Evolutionary conservation across 495 filamentous ascomycete species (phyloP).

Genomic region (Penicillium soppii): DNA sequence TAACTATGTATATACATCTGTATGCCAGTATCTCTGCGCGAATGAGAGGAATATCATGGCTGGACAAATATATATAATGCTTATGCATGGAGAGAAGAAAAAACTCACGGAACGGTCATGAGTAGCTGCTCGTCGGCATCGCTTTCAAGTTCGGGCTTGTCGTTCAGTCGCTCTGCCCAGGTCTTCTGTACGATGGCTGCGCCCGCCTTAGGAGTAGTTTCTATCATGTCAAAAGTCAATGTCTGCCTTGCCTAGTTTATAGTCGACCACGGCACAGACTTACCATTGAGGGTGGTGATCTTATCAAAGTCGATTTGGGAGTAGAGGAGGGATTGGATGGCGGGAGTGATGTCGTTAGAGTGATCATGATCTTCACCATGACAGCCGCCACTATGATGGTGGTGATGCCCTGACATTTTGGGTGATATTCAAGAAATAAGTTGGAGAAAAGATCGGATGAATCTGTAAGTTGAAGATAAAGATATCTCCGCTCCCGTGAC

Average conservation of each 20-base stretch:
- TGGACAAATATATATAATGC: too few relatives aligned
- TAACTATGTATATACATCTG: too few relatives aligned
- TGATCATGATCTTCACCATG: constrained; percentile 65
- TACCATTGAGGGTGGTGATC: constrained; percentile 80
- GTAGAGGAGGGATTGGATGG: constrained; percentile 83
- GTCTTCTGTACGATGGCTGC: constrained; percentile 81
- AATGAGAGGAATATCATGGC: too few relatives aligned
- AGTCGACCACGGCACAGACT: background rate
- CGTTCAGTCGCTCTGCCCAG: constrained; percentile 74
- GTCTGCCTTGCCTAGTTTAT: background rate
- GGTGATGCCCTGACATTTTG: constrained; percentile 43
- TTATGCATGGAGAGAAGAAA: background rate
- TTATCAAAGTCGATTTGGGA: constrained; percentile 86
- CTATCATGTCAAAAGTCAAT: constrained; percentile 13
- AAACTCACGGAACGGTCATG: constrained; percentile 81
- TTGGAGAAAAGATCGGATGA: background rate
- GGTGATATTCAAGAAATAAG: background rate
- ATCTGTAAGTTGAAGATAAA: background rate
- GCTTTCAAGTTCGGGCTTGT: constrained; percentile 73
- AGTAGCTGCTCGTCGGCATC: constrained; percentile 92
- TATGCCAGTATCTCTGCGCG: too few relatives aligned
- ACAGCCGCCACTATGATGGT: constrained; percentile 45
- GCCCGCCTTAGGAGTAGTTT: constrained; percentile 65
- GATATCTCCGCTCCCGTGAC: constrained; percentile 23
- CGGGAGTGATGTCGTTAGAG: constrained; percentile 86